These are phyloP conservation scores for Hymenoscyphus occultus DNA, from an alignment of 2,329 filamentous ascomycete species.

Conservation along the genomic window DNA sequence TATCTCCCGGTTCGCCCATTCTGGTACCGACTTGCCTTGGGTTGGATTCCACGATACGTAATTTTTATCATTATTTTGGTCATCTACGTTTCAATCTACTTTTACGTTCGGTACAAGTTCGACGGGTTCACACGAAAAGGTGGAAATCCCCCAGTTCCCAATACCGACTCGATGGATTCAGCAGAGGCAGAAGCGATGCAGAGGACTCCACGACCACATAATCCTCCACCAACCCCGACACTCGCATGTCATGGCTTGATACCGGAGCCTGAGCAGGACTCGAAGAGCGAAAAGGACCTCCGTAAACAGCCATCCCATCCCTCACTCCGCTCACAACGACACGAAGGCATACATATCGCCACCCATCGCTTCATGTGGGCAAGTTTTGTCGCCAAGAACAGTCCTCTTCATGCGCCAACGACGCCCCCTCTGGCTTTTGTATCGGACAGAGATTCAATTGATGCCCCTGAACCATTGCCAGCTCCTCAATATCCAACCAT, in stretches of 20 bases:
- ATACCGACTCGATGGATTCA: conserved; percentile 16
- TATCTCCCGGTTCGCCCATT: conserved; percentile 63
- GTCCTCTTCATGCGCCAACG: conserved; percentile 10
- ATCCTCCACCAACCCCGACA: conserved; percentile 27
- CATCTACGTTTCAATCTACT: conserved; percentile 68
- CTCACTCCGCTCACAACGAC: conserved; percentile 19
- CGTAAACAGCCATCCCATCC: conserved; percentile 22
- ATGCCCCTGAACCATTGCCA: conserved; percentile 21
- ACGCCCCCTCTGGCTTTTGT: conserved; percentile 24
- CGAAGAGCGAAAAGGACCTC: conserved; percentile 12
- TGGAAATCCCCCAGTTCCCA: conserved; percentile 14
- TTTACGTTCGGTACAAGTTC: conserved; percentile 53
- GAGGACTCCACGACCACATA: conserved; percentile 15
- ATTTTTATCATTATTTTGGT: conserved; percentile 62
- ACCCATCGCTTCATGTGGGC: conserved; percentile 34
- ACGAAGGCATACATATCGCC: conserved; percentile 12
- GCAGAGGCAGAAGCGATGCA: conserved; percentile 11
- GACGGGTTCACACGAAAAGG: conserved; percentile 28
- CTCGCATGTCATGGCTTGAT: conserved; percentile 32
- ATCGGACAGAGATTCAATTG: conserved; percentile 25
- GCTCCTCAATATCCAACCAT: conserved; percentile 12
- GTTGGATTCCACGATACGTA: conserved; percentile 72
- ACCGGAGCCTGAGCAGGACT: conserved; percentile 23
- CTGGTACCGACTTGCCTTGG: conserved; percentile 67
- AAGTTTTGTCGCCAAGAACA: conserved; percentile 26